Percentiles rank a stretch among this genome's conserved stretches.
phyloP scores from a whole-genome alignment of 495 filamentous ascomycete genomes.

The Thermochaetoides thermophila region DNA sequence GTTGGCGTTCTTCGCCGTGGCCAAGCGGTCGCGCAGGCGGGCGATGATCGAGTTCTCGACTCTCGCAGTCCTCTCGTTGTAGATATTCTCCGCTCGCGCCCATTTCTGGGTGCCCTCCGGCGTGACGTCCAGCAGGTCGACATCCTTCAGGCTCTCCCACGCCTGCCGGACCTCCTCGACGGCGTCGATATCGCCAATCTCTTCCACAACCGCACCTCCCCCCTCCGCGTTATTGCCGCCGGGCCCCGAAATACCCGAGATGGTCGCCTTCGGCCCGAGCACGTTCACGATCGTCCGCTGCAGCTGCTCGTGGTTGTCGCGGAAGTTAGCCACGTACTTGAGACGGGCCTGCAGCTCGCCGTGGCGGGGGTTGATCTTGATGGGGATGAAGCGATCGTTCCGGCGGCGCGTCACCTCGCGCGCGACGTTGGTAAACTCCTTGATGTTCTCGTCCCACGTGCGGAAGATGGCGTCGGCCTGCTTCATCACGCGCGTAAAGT shows the following conservation, averaged over 20 bases:
- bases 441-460: constrained; percentile 87
- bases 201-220: constrained; percentile 62
- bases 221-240: constrained; percentile 37
- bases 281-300: constrained; percentile 93
- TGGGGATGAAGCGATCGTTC: constrained; percentile 94
- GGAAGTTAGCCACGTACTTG: constrained; percentile 85
- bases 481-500: constrained; percentile 75
- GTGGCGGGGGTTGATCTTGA: constrained; percentile 81
- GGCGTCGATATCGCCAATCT: constrained; percentile 96
- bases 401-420: constrained; percentile 81
- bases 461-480: constrained; percentile 72
- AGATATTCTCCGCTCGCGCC: constrained; percentile 82
- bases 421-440: constrained; percentile 94
- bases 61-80: constrained; percentile 89
- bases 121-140: constrained; percentile 87
- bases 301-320: constrained; percentile 91
- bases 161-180: constrained; percentile 91
- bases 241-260: constrained; percentile 35
- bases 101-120: constrained; percentile 76
- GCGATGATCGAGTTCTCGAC: constrained; percentile 99
- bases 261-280: constrained; percentile 53
- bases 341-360: constrained; percentile 74
- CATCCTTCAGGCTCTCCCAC: constrained; percentile 81
- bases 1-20: constrained; percentile 88
- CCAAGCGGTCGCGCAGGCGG: constrained; percentile 77